phyloP scores from a whole-genome alignment of 495 filamentous ascomycete species.

The Peziza echinospora region DNA sequence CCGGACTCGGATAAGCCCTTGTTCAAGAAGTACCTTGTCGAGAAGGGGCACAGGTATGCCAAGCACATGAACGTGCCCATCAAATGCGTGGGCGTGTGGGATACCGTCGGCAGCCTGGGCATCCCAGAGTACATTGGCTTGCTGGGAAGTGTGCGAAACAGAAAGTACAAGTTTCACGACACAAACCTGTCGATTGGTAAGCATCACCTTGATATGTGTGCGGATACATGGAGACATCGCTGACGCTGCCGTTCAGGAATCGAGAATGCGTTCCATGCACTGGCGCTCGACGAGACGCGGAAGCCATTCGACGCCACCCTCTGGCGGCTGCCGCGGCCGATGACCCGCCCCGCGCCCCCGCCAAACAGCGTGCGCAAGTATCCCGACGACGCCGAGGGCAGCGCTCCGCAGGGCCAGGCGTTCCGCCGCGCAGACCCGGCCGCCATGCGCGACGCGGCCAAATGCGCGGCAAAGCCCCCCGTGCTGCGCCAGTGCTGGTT shows the following conservation, averaged over 20 bases:
- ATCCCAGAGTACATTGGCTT: slow-evolving; percentile 18
- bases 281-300: slow-evolving; percentile 36
- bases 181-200: slow-evolving; percentile 4
- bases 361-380: background rate
- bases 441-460: background rate
- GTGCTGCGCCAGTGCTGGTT: slow-evolving; percentile 55
- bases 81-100: slow-evolving; percentile 35
- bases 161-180: slow-evolving; percentile 4
- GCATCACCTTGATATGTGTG: background rate
- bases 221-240: background rate
- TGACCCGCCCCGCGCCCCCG: background rate
- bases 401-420: too few relatives aligned
- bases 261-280: slow-evolving; percentile 37
- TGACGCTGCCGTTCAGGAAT: slow-evolving; percentile 22
- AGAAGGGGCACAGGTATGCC: background rate
- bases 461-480: slow-evolving; percentile 3
- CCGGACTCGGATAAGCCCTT: slow-evolving; percentile 7
- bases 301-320: slow-evolving; percentile 26
- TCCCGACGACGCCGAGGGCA: too few relatives aligned
- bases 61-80: slow-evolving; percentile 15
- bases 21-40: background rate
- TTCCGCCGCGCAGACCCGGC: background rate
- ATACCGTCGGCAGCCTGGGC: slow-evolving; percentile 32
- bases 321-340: background rate
- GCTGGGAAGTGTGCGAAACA: slow-evolving; percentile 14